Evolutionary conservation across 2,329 filamentous ascomycete genomes (phyloP).

Genomic region (Ascosphaera aggregata): DNA sequence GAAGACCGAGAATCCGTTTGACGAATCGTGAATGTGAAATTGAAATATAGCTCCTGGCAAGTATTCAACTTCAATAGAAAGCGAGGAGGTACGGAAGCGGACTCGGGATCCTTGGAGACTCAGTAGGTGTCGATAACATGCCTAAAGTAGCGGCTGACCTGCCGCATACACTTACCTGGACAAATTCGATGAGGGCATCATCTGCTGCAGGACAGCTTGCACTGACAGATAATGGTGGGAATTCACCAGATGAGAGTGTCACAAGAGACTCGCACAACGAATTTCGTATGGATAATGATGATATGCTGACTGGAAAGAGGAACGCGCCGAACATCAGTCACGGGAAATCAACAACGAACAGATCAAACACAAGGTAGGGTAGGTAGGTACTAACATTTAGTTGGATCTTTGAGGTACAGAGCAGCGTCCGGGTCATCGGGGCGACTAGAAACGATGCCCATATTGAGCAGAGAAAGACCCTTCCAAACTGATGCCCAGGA

Average conservation of each 20-base stretch:
- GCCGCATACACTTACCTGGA: constrained; percentile 42
- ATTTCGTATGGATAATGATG: constrained; percentile 61
- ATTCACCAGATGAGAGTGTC: constrained; percentile 63
- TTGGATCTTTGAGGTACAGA: constrained; percentile 78
- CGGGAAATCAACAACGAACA: too few species aligned
- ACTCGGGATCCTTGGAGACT: constrained; percentile 49
- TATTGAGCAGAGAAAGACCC: constrained; percentile 35
- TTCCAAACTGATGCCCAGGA: too few species aligned
- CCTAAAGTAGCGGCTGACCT: constrained; percentile 3
- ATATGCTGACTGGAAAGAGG: constrained; percentile 48
- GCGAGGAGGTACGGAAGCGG: constrained; percentile 25
- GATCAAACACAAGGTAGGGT: too few species aligned
- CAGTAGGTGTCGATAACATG: constrained; percentile 3
- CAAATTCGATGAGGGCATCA: constrained; percentile 58
- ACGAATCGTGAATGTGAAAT: constrained; percentile 68
- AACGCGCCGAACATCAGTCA: constrained; percentile 5
- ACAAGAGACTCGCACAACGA: too few species aligned
- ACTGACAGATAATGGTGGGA: constrained; percentile 56
- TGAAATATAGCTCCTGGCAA: constrained; percentile 82
- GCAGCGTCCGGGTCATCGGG: constrained; percentile 52
- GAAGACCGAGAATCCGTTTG: constrained; percentile 25
- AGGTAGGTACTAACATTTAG: constrained; percentile 70
- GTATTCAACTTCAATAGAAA: constrained; percentile 75
- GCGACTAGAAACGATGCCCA: constrained; percentile 84
- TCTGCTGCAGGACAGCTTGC: constrained; percentile 53